Evolutionary conservation across 164 flowering plant genomes (phyloP), one percentile per base, ranked within the genome.

Genomic region (Vitis labrusca): DNA sequence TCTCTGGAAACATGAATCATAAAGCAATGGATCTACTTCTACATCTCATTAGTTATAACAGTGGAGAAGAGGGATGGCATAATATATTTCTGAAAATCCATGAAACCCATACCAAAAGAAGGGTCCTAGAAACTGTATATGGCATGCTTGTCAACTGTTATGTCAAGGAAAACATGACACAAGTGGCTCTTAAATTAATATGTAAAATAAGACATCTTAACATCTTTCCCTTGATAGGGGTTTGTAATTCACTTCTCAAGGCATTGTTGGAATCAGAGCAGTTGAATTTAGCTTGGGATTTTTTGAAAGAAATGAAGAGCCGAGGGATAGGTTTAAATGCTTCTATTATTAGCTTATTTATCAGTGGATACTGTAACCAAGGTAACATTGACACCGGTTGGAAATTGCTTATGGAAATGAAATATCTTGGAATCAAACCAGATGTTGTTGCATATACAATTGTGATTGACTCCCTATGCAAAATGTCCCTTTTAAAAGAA

Each of bases 371-470:
- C 19, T 85, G 91, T 76, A 37, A 17, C 2, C 66, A 79, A 74
- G 86, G 85, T 50, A 52, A 68, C 58, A 32, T 85, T 51, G 37
- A 54, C 12, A 67, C 62, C 71, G 87, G 78, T 50, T 80, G 81
- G 81, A 76, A 80, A 54, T 68, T 83, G 59, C 79, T 87, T 47
- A 65, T 71, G 66, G 75, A 65, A 9, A 83, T 85, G 88, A 70
- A 69, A 59, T 60, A 71, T 47, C 55, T 64, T 64, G 88, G 85
- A 17, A 69, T 73, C n/a, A 51, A 70, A 71, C 81, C 81, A 53
- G 91, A 87, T 76, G 73, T 79, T 49, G 87, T 86, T 59, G 65
- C 80, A 56, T 85, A 66, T 66, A 77, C 90, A 9, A 77, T 76
- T 32, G 61, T 83, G 29, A 79, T 83, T 63, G 47, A 79, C 66